Evolutionary conservation across 345 rosid genomes (phyloP).

Genomic region (Linum lewisii): DNA sequence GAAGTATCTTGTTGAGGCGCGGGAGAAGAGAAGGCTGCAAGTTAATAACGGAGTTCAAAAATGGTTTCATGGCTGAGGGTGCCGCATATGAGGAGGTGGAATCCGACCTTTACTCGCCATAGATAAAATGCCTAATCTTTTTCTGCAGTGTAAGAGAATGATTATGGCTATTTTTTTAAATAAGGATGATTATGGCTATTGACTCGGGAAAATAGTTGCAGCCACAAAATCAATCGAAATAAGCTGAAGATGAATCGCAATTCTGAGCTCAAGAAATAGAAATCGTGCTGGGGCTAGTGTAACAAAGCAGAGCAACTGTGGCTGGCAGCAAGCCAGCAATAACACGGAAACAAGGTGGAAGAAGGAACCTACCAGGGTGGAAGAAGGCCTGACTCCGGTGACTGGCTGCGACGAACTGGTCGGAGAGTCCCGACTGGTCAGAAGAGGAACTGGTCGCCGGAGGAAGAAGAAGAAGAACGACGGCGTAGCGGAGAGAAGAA

Average conservation of each 20-base stretch:
- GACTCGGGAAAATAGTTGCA: neutral
- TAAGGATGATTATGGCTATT: too few relatives aligned
- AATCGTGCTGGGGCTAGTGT: neutral
- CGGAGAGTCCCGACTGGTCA: too few relatives aligned
- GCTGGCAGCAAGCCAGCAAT: too few relatives aligned
- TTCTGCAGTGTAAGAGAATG: neutral
- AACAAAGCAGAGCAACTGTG: too few relatives aligned
- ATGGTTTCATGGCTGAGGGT: slow-evolving; percentile 41
- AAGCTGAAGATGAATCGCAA: neutral
- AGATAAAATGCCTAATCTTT: neutral
- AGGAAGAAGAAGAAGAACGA: too few relatives aligned
- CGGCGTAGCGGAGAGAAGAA: too few relatives aligned
- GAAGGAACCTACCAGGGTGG: too few relatives aligned
- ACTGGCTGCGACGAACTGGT: too few relatives aligned
- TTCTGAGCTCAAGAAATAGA: neutral
- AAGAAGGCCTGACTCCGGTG: too few relatives aligned
- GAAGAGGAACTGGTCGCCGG: too few relatives aligned
- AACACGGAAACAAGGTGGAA: too few relatives aligned
- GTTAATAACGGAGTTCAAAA: slow-evolving; percentile 23
- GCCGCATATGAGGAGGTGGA: slow-evolving; percentile 63
- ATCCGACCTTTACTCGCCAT: slow-evolving; percentile 87
- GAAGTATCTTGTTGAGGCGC: neutral
- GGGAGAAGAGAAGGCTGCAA: slow-evolving; percentile 21
- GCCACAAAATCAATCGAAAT: neutral
- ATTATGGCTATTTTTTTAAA: too few relatives aligned